These are phyloP conservation scores for Mortierella antarctica DNA, from an alignment of 192 early-diverging fungal genomes.

Conservation along the genomic window DNA sequence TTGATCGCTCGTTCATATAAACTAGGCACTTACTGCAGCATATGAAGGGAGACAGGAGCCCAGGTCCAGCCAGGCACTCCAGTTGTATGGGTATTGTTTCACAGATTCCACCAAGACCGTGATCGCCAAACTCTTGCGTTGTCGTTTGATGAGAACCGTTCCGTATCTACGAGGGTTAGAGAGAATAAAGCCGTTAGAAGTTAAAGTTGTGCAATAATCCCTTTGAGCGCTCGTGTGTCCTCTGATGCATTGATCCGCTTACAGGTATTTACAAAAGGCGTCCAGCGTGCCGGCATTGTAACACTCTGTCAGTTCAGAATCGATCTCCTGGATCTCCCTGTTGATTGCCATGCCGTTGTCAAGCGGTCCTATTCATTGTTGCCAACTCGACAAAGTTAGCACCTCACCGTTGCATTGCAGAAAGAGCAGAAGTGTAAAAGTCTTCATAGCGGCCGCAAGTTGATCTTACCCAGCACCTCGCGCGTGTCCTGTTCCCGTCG, in stretches of 20 bases:
- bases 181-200: background rate
- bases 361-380: slow-evolving; percentile 44
- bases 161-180: slow-evolving; percentile 59
- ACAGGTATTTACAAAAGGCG: slow-evolving; percentile 77
- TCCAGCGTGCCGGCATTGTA: slow-evolving; percentile 64
- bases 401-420: background rate
- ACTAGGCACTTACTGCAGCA: slow-evolving; percentile 32
- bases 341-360: slow-evolving; percentile 60
- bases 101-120: slow-evolving; percentile 74
- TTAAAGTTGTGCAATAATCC: background rate
- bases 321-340: slow-evolving; percentile 58
- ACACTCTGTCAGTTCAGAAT: slow-evolving; percentile 55
- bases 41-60: slow-evolving; percentile 60
- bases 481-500: slow-evolving; percentile 66
- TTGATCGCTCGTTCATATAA: background rate
- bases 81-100: slow-evolving; percentile 81
- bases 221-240: background rate
- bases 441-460: too few species aligned
- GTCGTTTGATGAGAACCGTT: slow-evolving; percentile 56
- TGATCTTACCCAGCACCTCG: slow-evolving; percentile 61
- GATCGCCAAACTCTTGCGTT: slow-evolving; percentile 58
- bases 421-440: background rate
- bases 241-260: slow-evolving; percentile 38
- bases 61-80: slow-evolving; percentile 92
- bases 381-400: background rate